Evolutionary conservation across 768 basidiomycete species (phyloP).

Genomic region (Leccinum rimulosum): DNA sequence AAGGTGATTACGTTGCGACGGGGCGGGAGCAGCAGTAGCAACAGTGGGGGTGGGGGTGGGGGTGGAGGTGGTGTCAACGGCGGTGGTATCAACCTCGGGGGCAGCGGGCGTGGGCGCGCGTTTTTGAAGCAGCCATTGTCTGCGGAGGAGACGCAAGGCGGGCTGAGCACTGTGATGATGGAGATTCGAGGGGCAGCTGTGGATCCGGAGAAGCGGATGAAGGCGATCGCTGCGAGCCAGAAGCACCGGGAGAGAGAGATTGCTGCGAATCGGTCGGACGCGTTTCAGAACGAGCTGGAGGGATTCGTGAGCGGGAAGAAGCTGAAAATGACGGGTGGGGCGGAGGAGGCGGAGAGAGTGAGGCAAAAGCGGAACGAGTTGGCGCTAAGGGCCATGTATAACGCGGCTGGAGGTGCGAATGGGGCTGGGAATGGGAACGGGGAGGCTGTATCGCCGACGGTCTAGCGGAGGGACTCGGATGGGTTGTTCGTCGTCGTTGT

Average conservation of each 20-base stretch:
- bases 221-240: constrained; percentile 90
- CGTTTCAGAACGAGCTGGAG: constrained; percentile 77
- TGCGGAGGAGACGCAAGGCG: constrained; percentile 63
- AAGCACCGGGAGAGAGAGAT: constrained; percentile 75
- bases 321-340: constrained; percentile 93
- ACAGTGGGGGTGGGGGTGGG: not conserved
- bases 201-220: constrained; percentile 81
- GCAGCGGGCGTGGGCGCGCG: constrained; percentile 39
- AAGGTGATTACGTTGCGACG: constrained; percentile 73
- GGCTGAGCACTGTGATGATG: constrained; percentile 78
- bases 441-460: constrained; percentile 8
- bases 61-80: constrained; percentile 18
- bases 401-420: constrained; percentile 15
- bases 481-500: not conserved
- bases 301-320: constrained; percentile 88
- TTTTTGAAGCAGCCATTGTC: constrained; percentile 56
- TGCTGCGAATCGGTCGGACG: constrained; percentile 63
- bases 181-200: constrained; percentile 83
- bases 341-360: constrained; percentile 86
- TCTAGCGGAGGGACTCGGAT: not conserved
- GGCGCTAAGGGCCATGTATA: constrained; percentile 90
- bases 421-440: constrained; percentile 2
- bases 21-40: not conserved
- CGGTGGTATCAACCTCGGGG: constrained; percentile 42
- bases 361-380: constrained; percentile 81